Evolutionary conservation across 2,329 filamentous ascomycete species (phyloP), one percentile per base, ranked within the genome.

Genomic region (Xylariaceae sp.): DNA sequence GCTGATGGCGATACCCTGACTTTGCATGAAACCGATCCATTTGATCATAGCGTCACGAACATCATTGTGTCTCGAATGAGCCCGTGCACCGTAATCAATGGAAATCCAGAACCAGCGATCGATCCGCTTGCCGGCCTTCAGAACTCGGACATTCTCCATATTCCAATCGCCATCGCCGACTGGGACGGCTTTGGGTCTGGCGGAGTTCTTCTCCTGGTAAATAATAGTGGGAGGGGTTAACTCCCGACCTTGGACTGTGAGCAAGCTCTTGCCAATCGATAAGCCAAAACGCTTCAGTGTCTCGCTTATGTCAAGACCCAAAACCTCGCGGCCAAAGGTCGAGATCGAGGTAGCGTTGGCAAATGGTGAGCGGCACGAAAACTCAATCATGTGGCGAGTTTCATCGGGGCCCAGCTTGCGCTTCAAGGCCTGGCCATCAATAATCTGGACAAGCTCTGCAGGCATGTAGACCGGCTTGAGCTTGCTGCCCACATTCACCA

Each of bases 181-280:
- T 11, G 13, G 34, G 11, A 80, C 60, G 7, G 13, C 51, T 8
- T 65, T 74, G 1, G 77, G 64, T 3, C 11, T 5, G 9, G 49
- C 58, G 5, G 18, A 41, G 11, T 51, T 69, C 11, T 48, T 62
- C 18, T 70, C 61, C 59, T 70, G 62, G 68, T 96, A 96, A 1
- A 75, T 71, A 34, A 96, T 74, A 0, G 64, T 67, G 0, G 91
- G 91, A 0, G 83, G 68, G 0, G 67, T 49, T 0, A 96, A 79
- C 45, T 93, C 81, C 4, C 92, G 85, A 1, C 84, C 92, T 0
- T 79, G 78, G 0, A 96, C 88, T 0, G 88, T 88, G 37, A 96
- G 77, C 39, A 96, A 78, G 1, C 77, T 73, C 10, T 81, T 80
- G 5, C 77, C 78, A 2, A 92, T 79, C 1, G 74, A 73, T 61